A percentile compares a stretch with the other conserved stretches of the same genome.
Evolutionary conservation across 306 rosid species (phyloP).

Genomic region (Ormosia emarginata): DNA sequence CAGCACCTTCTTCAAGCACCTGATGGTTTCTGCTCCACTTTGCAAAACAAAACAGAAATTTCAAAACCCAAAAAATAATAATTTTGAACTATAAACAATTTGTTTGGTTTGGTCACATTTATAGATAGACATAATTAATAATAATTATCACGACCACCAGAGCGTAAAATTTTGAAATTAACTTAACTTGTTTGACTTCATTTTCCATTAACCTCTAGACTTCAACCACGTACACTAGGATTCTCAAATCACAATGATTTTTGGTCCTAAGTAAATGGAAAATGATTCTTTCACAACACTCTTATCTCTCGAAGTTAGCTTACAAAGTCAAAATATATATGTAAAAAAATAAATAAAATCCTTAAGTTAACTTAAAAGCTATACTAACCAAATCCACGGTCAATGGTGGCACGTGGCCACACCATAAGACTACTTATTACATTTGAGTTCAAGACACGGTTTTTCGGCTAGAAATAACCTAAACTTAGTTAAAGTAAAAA

Average conservation of each 20-base stretch:
- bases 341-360: too few species aligned
- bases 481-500: background rate
- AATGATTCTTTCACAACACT: too few species aligned
- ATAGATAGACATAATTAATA: background rate
- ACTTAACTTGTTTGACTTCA: background rate
- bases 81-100: background rate
- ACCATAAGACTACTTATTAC: too few species aligned
- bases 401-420: constrained; percentile 39
- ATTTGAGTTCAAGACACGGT: constrained; percentile 3
- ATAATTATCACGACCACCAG: background rate
- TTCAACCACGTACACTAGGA: too few species aligned
- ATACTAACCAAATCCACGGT: too few species aligned
- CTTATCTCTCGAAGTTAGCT: too few species aligned
- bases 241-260: too few species aligned
- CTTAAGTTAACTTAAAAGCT: too few species aligned
- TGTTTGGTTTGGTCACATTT: background rate
- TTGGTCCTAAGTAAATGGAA: too few species aligned
- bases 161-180: constrained; percentile 6
- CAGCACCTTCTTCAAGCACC: constrained; percentile 43
- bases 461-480: background rate
- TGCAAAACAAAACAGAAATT: constrained; percentile 28
- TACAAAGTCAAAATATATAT: too few species aligned
- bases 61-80: background rate
- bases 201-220: background rate
- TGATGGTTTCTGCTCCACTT: constrained; percentile 63